These are phyloP conservation scores for Penicillium dipodomyicola DNA, from an alignment of 495 filamentous ascomycete genomes.

Conservation along the genomic window DNA sequence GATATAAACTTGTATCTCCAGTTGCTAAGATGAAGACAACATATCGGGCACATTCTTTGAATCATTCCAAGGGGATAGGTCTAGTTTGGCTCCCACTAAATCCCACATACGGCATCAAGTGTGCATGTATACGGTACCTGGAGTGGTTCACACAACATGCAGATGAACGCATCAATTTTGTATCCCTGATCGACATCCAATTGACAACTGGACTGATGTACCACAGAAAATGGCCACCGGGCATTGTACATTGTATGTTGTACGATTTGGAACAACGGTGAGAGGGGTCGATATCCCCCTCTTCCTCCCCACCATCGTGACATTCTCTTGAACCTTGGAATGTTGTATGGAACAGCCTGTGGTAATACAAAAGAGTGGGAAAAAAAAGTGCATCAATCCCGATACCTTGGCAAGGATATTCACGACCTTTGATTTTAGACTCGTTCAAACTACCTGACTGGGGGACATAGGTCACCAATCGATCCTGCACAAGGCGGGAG, in stretches of 20 bases:
- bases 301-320: not conserved
- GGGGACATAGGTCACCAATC: not conserved
- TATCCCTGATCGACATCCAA: slow-evolving; percentile 5
- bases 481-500: not conserved
- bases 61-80: not conserved
- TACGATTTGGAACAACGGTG: not conserved
- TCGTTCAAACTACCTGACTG: not conserved
- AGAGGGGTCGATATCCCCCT: slow-evolving; percentile 2
- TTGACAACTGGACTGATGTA: slow-evolving; percentile 3
- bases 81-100: not conserved
- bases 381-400: not conserved
- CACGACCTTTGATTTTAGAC: not conserved
- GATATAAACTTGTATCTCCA: not conserved
- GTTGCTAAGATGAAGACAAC: not conserved
- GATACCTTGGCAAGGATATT: not conserved
- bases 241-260: not conserved
- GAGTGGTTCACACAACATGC: slow-evolving; percentile 1
- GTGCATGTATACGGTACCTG: slow-evolving; percentile 2
- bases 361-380: not conserved
- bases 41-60: not conserved
- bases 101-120: not conserved
- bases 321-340: slow-evolving; percentile 5
- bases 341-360: not conserved
- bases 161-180: not conserved
- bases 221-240: not conserved